Evolutionary conservation across 345 rosid species (phyloP), one percentile per base, ranked within the genome.

Genomic region (Bruguiera parviflora): DNA sequence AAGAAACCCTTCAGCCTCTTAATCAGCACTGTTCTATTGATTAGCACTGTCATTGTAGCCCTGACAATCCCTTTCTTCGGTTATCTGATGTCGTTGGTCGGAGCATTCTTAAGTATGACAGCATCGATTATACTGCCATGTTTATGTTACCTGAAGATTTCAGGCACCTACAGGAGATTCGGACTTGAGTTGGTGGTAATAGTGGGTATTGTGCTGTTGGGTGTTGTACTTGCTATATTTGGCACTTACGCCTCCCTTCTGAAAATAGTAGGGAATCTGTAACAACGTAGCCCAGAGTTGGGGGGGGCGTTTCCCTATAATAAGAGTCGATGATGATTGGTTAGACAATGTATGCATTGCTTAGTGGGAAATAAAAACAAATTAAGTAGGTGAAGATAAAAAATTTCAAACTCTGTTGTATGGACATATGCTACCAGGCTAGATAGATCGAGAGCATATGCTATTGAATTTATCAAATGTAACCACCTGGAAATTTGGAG

Each of bases 41-140:
- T 59, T 62, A 77, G 67, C 59, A 49, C 67, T 8, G 70, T 60
- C 55, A 68, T 72, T 13, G 64, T 77, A 37, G 77, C 76, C 10
- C 25, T 72, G 10, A 61, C 59, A 7, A 27, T 77, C 20, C 77
- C 77, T 37, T 77, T 77, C 63, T 72, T 72, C 8, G 70, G 67
- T 0, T 29, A 63, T 5, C 66, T 77, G 2, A 77, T 77, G 73
- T 63, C 76, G 1, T 25, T 72, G 58, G 71, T 72, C 18, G 80
- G 76, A 63, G 73, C 80, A 28, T 77, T 72, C 57, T 53, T 77
- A 21, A 64, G 73, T 33, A 58, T 76, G 32, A 43, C 72, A 16
- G 47, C 72, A 8, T 76, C 75, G 0, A 61, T 66, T 27, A 62
- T 76, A 60, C 56, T 71, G 20, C 75, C 72, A 6, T 71, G 72